phyloP scores from a whole-genome alignment of 2,329 filamentous ascomycete genomes.

The Beauveria pseudobassiana region DNA sequence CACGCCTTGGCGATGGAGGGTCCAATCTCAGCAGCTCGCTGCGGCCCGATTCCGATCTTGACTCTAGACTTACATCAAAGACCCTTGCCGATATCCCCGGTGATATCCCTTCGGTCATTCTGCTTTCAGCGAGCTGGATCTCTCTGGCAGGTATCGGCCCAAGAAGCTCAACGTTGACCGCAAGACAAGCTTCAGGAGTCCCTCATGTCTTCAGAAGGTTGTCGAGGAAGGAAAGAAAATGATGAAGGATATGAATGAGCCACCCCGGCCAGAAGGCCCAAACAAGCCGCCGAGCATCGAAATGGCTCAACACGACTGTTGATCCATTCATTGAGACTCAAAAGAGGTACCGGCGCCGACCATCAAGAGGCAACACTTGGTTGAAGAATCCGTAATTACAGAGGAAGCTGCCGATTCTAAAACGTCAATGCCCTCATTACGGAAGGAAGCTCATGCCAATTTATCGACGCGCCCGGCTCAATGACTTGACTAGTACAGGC shows the following conservation, averaged over 20 bases:
- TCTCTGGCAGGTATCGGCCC: constrained; percentile 38
- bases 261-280: constrained; percentile 37
- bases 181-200: constrained; percentile 50
- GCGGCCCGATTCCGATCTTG: constrained; percentile 24
- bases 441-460: background rate
- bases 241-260: constrained; percentile 52
- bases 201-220: constrained; percentile 57
- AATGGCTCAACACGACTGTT: constrained; percentile 55
- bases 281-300: constrained; percentile 59
- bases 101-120: constrained; percentile 58
- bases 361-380: background rate
- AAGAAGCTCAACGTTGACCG: constrained; percentile 42
- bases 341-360: constrained; percentile 12
- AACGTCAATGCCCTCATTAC: background rate
- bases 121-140: constrained; percentile 57
- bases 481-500: background rate
- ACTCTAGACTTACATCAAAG: constrained; percentile 36
- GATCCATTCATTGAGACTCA: constrained; percentile 50
- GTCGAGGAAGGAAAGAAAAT: constrained; percentile 59
- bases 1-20: constrained; percentile 23
- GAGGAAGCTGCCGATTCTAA: background rate
- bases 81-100: constrained; percentile 46
- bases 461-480: background rate
- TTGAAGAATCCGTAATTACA: background rate
- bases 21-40: constrained; percentile 20